Percentiles rank a stretch among this genome's conserved stretches.
Conservation (phyloP, 2,329 filamentous ascomycete species). For the Paracamarosporium sp. region DNA sequence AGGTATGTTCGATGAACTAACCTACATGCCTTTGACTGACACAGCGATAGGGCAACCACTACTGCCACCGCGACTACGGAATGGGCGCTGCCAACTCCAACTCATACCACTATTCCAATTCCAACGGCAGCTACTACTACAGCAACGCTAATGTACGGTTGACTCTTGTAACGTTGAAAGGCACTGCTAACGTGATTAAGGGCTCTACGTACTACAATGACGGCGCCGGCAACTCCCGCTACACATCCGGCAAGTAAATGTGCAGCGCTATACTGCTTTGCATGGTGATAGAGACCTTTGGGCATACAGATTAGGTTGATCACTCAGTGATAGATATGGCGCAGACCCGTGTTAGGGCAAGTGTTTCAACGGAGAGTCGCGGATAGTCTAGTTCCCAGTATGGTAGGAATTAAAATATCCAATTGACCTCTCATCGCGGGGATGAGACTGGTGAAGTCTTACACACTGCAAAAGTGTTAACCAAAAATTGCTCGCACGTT, state of each 20-base stretch:
- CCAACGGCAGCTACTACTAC: conserved; percentile 46
- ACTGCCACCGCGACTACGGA: conserved; percentile 48
- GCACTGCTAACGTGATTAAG: conserved; percentile 9
- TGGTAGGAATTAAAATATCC: too few species aligned
- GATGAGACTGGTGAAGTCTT: too few species aligned
- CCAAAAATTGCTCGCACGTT: too few species aligned
- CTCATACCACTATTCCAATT: conserved; percentile 51
- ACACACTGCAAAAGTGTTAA: too few species aligned
- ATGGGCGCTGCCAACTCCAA: conserved; percentile 42
- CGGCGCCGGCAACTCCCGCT: conserved; percentile 39
- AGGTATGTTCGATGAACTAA: conserved; percentile 19
- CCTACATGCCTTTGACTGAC: not conserved
- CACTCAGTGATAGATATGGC: too few species aligned
- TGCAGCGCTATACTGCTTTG: not conserved
- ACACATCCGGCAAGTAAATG: conserved; percentile 32
- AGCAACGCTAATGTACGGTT: conserved; percentile 41
- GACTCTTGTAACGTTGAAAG: not conserved
- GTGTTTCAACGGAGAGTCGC: too few species aligned
- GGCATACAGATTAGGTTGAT: too few species aligned
- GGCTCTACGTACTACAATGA: conserved; percentile 48
- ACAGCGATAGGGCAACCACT: conserved; percentile 46
- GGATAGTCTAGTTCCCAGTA: too few species aligned
- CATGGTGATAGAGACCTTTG: too few species aligned
- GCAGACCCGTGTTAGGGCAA: too few species aligned
- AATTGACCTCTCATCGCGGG: too few species aligned